Conservation (phyloP, 257 asterid genomes). For the Cinchona pubescens region DNA sequence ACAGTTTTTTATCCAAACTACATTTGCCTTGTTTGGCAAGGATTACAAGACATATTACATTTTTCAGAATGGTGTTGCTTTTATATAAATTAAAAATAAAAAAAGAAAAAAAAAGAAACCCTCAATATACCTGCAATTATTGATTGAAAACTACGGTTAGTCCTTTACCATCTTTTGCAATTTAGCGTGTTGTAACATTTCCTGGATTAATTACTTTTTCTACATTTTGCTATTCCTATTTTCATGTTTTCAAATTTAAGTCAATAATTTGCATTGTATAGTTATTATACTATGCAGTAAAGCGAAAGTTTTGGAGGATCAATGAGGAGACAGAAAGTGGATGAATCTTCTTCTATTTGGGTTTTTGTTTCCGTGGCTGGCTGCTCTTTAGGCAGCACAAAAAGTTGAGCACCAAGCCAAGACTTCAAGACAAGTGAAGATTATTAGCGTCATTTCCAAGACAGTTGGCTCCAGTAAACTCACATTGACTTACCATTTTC, state of each 20-base stretch:
- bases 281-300: not conserved
- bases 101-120: no score
- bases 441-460: conserved; percentile 25
- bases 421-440: conserved; percentile 17
- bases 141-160: no score
- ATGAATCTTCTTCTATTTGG: conserved; percentile 34
- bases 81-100: no score
- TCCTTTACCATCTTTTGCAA: no score
- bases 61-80: not conserved
- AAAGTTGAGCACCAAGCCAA: conserved; percentile 24
- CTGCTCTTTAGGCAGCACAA: conserved; percentile 38
- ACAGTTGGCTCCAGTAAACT: conserved; percentile 33
- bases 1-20: not conserved
- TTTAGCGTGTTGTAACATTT: no score
- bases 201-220: no score
- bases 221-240: no score
- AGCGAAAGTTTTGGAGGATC: conserved; percentile 9
- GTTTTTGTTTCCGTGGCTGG: conserved; percentile 27
- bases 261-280: not conserved
- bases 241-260: not conserved
- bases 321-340: conserved; percentile 33
- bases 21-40: not conserved
- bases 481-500: conserved; percentile 42
- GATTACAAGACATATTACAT: not conserved
- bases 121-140: no score